Base-by-base conservation (phyloP, 768 basidiomycete species). In the Leccinum imitatum region DNA sequence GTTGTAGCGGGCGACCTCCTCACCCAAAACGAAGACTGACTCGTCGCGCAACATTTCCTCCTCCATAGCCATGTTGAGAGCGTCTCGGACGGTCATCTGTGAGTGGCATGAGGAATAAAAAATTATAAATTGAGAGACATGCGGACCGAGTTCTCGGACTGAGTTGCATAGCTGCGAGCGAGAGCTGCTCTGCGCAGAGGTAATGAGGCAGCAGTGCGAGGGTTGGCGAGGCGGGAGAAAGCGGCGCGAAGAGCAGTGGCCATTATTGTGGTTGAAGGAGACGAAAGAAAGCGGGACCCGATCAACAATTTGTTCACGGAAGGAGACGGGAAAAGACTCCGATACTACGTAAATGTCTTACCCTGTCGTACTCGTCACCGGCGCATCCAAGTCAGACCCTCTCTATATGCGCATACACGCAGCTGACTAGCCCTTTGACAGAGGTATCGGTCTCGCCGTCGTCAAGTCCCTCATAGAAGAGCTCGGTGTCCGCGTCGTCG, bases 41-140 rank as follows among this genome's bases (percentile, higher is more conserved):
- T 95, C 91, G 76, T 99, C 97, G 50, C 93, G 87, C 68, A 88
- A 74, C 97, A 99, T 98, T 79, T 99, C 97, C 79, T 99, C 97
- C 79, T 98, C 97, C 92, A 99, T 95, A 30, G 97, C 97, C 57
- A 87, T 78, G 77, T 98, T 98, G 64, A 99, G 88, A 48, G 97
- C 97, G 58, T 99, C 97, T 71, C 97, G 93, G 63, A 97, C 96
- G 57, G 95, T 98, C 95, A 96, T 93, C 93, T 95, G 65, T 33
- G 57, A 41, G 27, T 21, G 31, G 52, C 37, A 54, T 62, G 54
- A 65, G 63, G 33, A 53, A 60, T 63, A 60, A 52, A 60, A 67
- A 64, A 63, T 65, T 65, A 54, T 63, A 58, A 15, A 56, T 57
- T 54, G 13, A n/a, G 50, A 30, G 21, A 51, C 25, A 76, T 58